Evolutionary conservation across 2,329 filamentous ascomycete genomes (phyloP), one percentile per base, ranked within the genome.

Genomic region (Pseudogymnoascus sp.): DNA sequence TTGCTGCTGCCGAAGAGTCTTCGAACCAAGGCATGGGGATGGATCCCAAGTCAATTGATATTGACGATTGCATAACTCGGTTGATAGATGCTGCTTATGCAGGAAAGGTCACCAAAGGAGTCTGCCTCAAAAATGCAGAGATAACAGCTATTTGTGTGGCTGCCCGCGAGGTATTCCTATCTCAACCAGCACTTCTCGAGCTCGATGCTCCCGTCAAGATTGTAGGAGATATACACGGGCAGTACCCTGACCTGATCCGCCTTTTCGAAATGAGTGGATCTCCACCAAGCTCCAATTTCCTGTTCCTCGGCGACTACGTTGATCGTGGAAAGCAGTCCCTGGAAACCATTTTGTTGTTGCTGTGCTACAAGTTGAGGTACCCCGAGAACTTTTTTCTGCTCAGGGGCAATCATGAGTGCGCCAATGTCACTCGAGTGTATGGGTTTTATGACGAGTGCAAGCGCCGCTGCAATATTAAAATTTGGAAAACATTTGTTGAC

Each of bases 191-290:
- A 1, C 81, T 99, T 23, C 78, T 99, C 63, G 95, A 99, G 76
- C 83, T 99, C 52, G 89, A 93, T 66, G 91, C 95, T 4, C 93
- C 95, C 0, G 95, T 99, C 72, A 99, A 99, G 79, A 96, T 99
- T 71, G 95, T 97, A 28, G 93, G 93, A 60, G 93, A 97, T 73
- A 91, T 97, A 12, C 93, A 97, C 74, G 93, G 93, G 60, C 93
- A 97, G 76, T 97, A 96, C 75, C 96, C 92, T 9, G 93, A 97
- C 75, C 79, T 97, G 60, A 96, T 97, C 71, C 88, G 93, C 66
- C 91, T 97, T 84, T 97, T 97, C 72, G 93, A 97, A 75, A 97
- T 97, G 93, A 97, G 93, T 73, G 93, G 93, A 4, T 97, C 97
- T 72, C 93, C 93, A 6, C 93, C 93, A 1, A 88, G 85, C 65